Evolutionary conservation across 2,329 filamentous ascomycete genomes (phyloP).

Genomic region (Colletotrichum plurivorum): DNA sequence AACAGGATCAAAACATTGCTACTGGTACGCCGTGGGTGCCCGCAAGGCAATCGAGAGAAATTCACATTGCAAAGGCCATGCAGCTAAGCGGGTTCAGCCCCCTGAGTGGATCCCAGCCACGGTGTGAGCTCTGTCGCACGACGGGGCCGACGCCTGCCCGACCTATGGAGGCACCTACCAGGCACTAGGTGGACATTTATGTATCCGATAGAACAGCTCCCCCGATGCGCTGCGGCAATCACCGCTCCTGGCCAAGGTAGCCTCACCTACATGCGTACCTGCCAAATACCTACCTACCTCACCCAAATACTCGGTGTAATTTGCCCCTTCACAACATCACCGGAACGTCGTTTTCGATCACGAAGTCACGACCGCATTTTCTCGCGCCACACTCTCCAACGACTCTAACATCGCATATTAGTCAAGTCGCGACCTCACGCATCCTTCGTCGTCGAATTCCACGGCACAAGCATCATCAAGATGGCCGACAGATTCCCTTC

Average conservation of each 20-base stretch:
- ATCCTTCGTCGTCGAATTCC: slow-evolving; percentile 69
- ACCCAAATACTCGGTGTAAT: too few relatives aligned
- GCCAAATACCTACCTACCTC: background rate
- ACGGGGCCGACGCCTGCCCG: too few relatives aligned
- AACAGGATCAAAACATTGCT: slow-evolving; percentile 34
- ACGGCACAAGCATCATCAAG: slow-evolving; percentile 43
- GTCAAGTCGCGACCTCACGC: slow-evolving; percentile 66
- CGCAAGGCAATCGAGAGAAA: slow-evolving; percentile 15
- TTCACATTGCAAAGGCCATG: slow-evolving; percentile 4
- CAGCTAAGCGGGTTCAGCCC: background rate
- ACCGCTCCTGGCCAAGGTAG: slow-evolving; percentile 33
- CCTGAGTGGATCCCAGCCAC: background rate
- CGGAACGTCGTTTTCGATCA: background rate
- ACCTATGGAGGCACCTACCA: background rate
- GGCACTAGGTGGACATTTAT: slow-evolving; percentile 24
- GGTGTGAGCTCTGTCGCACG: background rate
- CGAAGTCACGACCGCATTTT: background rate
- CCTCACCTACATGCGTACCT: slow-evolving; percentile 13
- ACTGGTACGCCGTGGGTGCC: slow-evolving; percentile 19
- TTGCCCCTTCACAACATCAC: background rate
- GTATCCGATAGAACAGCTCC: slow-evolving; percentile 32
- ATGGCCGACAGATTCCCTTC: slow-evolving; percentile 88
- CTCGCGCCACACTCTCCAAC: background rate
- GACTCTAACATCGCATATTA: slow-evolving; percentile 56
- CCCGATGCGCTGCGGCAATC: slow-evolving; percentile 31